Conservation (phyloP, 1,284 basidiomycete genomes). For the Apiotrichum sp. region DNA sequence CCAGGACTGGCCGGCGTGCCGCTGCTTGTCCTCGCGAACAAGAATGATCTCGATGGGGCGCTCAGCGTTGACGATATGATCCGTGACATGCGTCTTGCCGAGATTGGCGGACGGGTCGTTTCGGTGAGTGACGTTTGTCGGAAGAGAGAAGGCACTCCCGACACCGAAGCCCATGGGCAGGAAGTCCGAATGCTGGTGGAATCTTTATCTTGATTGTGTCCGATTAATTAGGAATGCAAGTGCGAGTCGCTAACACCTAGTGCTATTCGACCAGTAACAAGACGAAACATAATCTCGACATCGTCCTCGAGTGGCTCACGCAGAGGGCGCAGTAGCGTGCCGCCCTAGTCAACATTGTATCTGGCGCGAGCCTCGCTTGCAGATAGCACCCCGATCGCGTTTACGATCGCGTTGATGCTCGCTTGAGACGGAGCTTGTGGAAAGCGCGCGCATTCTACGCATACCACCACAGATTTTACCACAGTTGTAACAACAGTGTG, state of each 20-base stretch:
- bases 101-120: slow-evolving; percentile 73
- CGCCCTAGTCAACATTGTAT: too few relatives aligned
- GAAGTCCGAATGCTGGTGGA: too few relatives aligned
- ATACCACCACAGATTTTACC: not conserved
- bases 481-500: slow-evolving; percentile 1
- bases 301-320: slow-evolving; percentile 50
- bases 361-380: too few relatives aligned
- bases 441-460: too few relatives aligned
- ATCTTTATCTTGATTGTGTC: too few relatives aligned
- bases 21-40: slow-evolving; percentile 88
- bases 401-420: too few relatives aligned
- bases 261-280: slow-evolving; percentile 65
- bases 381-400: too few relatives aligned
- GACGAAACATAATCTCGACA: slow-evolving; percentile 75
- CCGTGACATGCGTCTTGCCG: slow-evolving; percentile 68
- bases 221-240: too few relatives aligned
- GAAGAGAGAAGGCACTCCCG: not conserved
- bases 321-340: slow-evolving; percentile 26
- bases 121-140: slow-evolving; percentile 58
- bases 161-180: not conserved
- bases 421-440: too few relatives aligned
- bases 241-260: not conserved
- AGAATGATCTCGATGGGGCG: slow-evolving; percentile 81
- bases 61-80: slow-evolving; percentile 82
- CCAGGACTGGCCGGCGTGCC: slow-evolving; percentile 72